phyloP scores from a whole-genome alignment of 768 basidiomycete species.

The Leccinum barrowsii region DNA sequence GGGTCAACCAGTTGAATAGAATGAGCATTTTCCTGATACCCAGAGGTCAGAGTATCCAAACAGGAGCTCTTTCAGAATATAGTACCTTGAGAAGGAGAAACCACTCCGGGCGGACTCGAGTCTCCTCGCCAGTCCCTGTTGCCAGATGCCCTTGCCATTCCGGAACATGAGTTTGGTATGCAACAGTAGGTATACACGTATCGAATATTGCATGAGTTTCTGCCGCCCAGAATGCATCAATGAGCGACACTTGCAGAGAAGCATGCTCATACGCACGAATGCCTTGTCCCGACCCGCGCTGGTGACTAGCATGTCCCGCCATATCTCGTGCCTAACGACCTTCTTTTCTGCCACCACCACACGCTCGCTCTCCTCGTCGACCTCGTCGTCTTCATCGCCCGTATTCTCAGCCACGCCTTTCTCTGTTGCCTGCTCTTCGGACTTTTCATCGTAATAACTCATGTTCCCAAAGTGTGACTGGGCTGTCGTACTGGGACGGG shows the following conservation, averaged over 20 bases:
- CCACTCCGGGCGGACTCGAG: conserved; percentile 53
- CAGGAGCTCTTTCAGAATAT: conserved; percentile 4
- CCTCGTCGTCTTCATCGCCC: conserved; percentile 37
- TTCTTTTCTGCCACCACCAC: conserved; percentile 42
- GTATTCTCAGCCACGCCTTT: conserved; percentile 12
- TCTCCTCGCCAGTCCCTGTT: conserved; percentile 53
- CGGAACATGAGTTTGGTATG: conserved; percentile 56
- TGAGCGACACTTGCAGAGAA: neutral
- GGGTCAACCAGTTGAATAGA: conserved; percentile 82
- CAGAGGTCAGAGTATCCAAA: conserved; percentile 4
- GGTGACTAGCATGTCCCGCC: conserved; percentile 75
- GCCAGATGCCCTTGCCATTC: conserved; percentile 43
- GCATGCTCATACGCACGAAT: conserved; percentile 52
- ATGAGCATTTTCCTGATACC: conserved; percentile 67
- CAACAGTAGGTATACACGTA: conserved; percentile 69
- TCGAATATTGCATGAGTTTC: conserved; percentile 87
- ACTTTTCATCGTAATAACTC: conserved; percentile 42
- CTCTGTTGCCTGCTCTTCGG: conserved; percentile 32
- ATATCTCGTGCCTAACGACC: conserved; percentile 64
- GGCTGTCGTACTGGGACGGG: conserved; percentile 37
- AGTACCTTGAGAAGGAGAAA: conserved; percentile 71
- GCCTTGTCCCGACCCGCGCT: conserved; percentile 82
- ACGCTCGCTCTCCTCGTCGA: conserved; percentile 48
- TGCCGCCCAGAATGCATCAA: conserved; percentile 27
- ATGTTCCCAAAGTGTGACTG: conserved; percentile 25